Base-by-base conservation (phyloP, 2,329 filamentous ascomycete species). In the Epichloe sp. region DNA sequence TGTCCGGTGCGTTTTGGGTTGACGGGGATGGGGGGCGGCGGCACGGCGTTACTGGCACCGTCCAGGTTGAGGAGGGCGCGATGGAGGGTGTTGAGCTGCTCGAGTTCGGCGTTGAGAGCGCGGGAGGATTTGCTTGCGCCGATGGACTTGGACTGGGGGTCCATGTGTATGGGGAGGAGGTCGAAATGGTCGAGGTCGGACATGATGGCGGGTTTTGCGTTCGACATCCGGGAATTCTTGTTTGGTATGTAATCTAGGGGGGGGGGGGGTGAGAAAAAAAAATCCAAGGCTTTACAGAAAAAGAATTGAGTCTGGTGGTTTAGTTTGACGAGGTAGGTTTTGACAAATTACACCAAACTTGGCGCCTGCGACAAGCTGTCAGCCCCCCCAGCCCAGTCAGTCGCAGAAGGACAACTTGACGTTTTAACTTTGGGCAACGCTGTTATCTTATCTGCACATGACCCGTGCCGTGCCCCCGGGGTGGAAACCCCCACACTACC, bases 1-100 rank as follows among this genome's bases (percentile, higher is more conserved):
- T 90, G 82, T 37, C 87, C 88, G 57, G 79, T 83, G 63, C 91
- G 88, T 72, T 96, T 95, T 48, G 88, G 90, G 74, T 95, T 94
- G 55, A 96, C 84, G 53, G 90, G 90, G 42, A 95, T 78, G 0
- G 93, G 93, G 0, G 91, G 23, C 6, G 90, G 89, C 0, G 91
- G 91, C 19, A 88, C 74, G 46, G 71, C 76, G 53, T 79, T 76
- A 5, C 84, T 79, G 34, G 72, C 67, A 44, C 80, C 76, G 58
- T 68, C 66, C 53, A 64, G 50, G 51, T 69, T 68, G 59, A 93
- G 74, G 54, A 97, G 79, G 43, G 78, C 68, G 58, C 82, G 81
- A 79, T 95, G 87, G 48, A 96, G 80, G 48, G 68, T 63, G 75
- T 95, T 96, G 54, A 97, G 81, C 42, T 81, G 73, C 36, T 76